These are phyloP conservation scores for Phylloporus scabripes DNA, from an alignment of 768 basidiomycete species.

Conservation along the genomic window DNA sequence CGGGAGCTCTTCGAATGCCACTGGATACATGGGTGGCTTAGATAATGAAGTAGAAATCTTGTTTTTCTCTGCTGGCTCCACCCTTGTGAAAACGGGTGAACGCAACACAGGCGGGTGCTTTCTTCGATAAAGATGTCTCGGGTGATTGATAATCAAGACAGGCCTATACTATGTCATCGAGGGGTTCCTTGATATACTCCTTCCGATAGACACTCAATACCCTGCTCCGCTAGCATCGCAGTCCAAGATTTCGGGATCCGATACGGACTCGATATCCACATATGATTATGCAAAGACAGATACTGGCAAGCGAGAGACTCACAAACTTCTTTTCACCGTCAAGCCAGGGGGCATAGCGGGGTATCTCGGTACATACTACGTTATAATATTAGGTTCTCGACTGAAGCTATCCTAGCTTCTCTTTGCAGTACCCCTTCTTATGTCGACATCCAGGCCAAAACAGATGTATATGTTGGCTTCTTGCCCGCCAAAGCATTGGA, in stretches of 20 bases:
- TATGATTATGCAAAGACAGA: constrained; percentile 29
- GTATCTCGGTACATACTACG: constrained; percentile 63
- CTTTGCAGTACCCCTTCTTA: constrained; percentile 90
- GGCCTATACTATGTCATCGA: constrained; percentile 94
- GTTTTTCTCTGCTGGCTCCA: constrained; percentile 83
- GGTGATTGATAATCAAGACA: constrained; percentile 18
- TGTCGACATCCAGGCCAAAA: constrained; percentile 95
- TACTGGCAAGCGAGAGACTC: constrained; percentile 31
- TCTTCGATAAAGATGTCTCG: neutral
- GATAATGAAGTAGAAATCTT: constrained; percentile 97
- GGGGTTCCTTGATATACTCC: constrained; percentile 87
- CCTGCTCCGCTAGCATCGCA: constrained; percentile 10
- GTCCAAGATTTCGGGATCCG: constrained; percentile 18
- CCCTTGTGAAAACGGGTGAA: constrained; percentile 86
- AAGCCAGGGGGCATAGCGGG: constrained; percentile 98
- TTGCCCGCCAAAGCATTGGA: constrained; percentile 85
- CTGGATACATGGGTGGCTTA: constrained; percentile 67
- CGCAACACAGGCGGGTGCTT: constrained; percentile 63
- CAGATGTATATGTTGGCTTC: constrained; percentile 97
- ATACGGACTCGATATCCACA: constrained; percentile 36
- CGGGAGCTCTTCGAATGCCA: constrained; percentile 47
- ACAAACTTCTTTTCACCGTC: constrained; percentile 85
- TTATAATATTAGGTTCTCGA: neutral
- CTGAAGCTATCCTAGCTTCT: constrained; percentile 50
- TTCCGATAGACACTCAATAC: constrained; percentile 40